Evolutionary conservation across 2,329 filamentous ascomycete genomes (phyloP), one percentile per base, ranked within the genome.

Genomic region (Colletotrichum australisinense): DNA sequence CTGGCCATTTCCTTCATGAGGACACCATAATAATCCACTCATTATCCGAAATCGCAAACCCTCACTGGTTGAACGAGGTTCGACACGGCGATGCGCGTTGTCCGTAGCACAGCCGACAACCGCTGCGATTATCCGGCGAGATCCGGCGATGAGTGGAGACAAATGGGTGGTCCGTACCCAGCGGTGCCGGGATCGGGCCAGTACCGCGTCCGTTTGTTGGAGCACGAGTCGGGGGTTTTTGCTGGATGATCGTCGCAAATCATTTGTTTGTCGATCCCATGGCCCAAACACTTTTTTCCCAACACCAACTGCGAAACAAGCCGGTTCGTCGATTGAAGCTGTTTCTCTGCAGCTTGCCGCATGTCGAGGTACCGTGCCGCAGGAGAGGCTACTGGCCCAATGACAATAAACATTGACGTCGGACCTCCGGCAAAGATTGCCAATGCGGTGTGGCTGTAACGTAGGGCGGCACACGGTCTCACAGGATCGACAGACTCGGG

Each of bases 51-150:
- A 7, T 32, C 22, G 59, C 30, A 5, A 14, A 42, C 9, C 26
- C 24, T 46, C 30, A 52, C 66, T 65, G 66, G 66, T 12, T 26
- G 32, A 19, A 42, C 22, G 46, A 46, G 28, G 65, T 58, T 63
- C 32, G 16, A 68, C 24, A 55, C 35, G 42, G 55, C 53, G 46
- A 64, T 58, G 66, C 28, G 60, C 55, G 26, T 58, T 58, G 28
- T 38, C 22, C 26, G 46, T 58, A 22, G 35, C 57, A 59, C 57
- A 68, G 52, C 64, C 69, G 69, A 71, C 28, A 72, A 28, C 69
- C 69, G 69, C 22, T 35, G 56, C 49, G 38, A 32, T 35, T 55
- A 70, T 16, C 60, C 55, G 70, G 59, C 60, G 60, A 73, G 67
- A 70, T 66, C 67, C 60, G 60, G 38, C 42, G 38, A 24, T 2